These are phyloP conservation scores for Neonectria faginata DNA, from an alignment of 2,329 filamentous ascomycete species.

Conservation along the genomic window DNA sequence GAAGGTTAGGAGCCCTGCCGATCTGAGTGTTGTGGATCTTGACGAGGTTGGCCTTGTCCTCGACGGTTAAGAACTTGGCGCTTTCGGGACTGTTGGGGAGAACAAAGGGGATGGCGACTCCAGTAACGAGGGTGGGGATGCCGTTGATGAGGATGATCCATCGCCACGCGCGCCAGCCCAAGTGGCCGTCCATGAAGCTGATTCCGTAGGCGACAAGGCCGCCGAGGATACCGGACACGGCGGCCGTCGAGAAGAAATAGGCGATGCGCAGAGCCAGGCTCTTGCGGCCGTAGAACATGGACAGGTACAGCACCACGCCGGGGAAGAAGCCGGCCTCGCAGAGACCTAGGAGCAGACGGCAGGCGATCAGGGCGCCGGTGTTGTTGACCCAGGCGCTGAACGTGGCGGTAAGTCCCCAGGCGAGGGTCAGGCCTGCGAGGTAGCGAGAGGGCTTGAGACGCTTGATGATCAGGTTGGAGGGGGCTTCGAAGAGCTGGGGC, in stretches of 20 bases:
- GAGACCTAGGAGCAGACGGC: constrained; percentile 52
- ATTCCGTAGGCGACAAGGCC: constrained; percentile 75
- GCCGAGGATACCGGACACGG: constrained; percentile 72
- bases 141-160: constrained; percentile 74
- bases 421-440: constrained; percentile 56
- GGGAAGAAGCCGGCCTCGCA: constrained; percentile 64
- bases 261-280: constrained; percentile 72
- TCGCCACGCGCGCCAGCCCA: constrained; percentile 71
- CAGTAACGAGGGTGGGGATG: constrained; percentile 59
- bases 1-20: constrained; percentile 36
- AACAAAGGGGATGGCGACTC: constrained; percentile 65
- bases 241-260: constrained; percentile 71
- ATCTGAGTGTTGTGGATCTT: constrained; percentile 62
- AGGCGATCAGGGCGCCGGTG: constrained; percentile 59
- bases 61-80: constrained; percentile 51
- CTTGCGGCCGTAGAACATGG: constrained; percentile 72
- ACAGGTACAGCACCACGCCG: constrained; percentile 64
- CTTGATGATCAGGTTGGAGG: constrained; percentile 55
- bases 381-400: constrained; percentile 58
- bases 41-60: constrained; percentile 61
- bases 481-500: constrained; percentile 53
- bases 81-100: constrained; percentile 70
- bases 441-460: constrained; percentile 60
- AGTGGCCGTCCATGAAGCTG: constrained; percentile 70
- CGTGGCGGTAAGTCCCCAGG: constrained; percentile 59